Percentiles rank a stretch among this genome's conserved stretches.
Conservation (phyloP, 305 asterid species). For the Coffea humblotiana region DNA sequence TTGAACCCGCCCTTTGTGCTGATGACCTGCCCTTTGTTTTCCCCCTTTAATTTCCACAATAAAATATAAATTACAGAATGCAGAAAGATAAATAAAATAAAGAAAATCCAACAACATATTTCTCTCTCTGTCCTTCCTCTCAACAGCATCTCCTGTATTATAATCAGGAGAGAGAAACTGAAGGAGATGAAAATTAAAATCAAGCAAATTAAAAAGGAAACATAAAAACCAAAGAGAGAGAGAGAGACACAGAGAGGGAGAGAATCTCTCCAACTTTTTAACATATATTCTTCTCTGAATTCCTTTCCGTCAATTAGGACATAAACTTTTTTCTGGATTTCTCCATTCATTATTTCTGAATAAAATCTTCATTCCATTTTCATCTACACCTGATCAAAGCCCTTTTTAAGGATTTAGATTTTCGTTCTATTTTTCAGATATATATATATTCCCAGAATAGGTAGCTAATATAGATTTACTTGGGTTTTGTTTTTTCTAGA, state of each 20-base stretch:
- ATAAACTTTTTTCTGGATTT: conserved; percentile 39
- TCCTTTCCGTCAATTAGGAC: conserved; percentile 33
- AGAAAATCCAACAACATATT: background rate
- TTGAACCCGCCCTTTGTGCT: conserved; percentile 26
- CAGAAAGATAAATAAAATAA: background rate
- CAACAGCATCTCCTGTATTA: conserved; percentile 16
- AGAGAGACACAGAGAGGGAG: conserved; percentile 24
- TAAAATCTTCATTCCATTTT: conserved; percentile 15
- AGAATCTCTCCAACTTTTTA: conserved; percentile 33
- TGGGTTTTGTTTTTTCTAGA: conserved; percentile 3
- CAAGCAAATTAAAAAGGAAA: no score
- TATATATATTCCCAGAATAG: conserved; percentile 8
- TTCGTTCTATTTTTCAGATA: conserved; percentile 5
- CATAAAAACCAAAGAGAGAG: conserved; percentile 11
- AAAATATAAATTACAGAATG: background rate
- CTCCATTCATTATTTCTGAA: conserved; percentile 36
- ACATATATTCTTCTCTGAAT: conserved; percentile 46
- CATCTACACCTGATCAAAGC: conserved; percentile 20
- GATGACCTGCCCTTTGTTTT: conserved; percentile 23
- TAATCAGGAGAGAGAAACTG: conserved; percentile 1
- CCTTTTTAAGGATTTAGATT: conserved; percentile 31
- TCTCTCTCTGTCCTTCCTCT: conserved; percentile 10
- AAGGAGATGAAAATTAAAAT: conserved; percentile 2
- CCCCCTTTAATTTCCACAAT: background rate
- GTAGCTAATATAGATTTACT: conserved; percentile 9